Conservation (phyloP, 345 rosid species). For the Rhizophora apiculata region DNA sequence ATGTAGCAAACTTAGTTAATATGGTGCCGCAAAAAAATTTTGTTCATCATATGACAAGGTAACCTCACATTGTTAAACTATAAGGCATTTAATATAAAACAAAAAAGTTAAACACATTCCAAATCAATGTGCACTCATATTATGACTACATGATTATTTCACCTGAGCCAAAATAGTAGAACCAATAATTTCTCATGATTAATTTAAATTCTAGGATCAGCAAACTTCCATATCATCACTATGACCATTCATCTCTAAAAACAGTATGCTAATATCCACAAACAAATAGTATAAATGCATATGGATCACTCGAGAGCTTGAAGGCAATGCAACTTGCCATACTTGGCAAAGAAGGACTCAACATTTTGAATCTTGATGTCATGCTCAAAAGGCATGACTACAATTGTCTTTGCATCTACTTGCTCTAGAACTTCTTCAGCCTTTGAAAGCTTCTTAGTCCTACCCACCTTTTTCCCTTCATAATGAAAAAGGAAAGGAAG, state of each 20-base stretch:
- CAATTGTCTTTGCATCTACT: conserved; percentile 12
- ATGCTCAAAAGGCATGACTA: conserved; percentile 10
- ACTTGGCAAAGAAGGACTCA: conserved; percentile 9
- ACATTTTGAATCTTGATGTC: conserved; percentile 14
- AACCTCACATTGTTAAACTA: conserved; percentile 16
- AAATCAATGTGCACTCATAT: no score
- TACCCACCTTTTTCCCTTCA: conserved; percentile 13
- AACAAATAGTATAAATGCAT: no score
- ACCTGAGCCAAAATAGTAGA: no score
- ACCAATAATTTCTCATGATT: no score
- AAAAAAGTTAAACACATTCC: background rate
- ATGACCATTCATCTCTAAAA: no score
- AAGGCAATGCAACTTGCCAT: conserved; percentile 5
- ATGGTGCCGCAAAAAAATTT: conserved; percentile 6
- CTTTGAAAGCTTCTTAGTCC: conserved; percentile 5
- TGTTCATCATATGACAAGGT: conserved; percentile 6
- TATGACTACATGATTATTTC: no score
- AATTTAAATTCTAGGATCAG: no score
- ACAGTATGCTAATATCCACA: no score
- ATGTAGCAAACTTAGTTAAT: conserved; percentile 16
- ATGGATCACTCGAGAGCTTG: no score
- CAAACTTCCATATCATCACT: no score
- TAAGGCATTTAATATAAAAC: background rate
- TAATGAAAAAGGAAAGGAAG: background rate
- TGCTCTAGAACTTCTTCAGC: conserved; percentile 12